phyloP scores from a whole-genome alignment of 1,284 basidiomycete genomes.

The Apiotrichum sp. region DNA sequence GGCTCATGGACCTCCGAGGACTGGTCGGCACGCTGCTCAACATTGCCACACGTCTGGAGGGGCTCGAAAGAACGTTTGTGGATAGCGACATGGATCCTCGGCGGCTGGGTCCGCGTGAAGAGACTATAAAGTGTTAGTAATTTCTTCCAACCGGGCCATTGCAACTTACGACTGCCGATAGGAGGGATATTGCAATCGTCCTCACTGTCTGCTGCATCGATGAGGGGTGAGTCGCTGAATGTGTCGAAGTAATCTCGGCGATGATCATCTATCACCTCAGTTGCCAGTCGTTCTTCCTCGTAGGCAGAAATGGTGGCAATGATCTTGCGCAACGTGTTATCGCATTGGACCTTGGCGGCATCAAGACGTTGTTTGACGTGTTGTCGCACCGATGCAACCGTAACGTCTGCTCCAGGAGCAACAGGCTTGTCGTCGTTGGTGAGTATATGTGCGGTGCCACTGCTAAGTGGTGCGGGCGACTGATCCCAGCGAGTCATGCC shows the following conservation, averaged over 20 bases:
- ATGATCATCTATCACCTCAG: conserved; percentile 20
- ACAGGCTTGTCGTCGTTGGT: conserved; percentile 20
- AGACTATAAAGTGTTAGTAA: conserved; percentile 5
- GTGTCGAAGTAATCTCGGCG: conserved; percentile 43
- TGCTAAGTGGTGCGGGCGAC: conserved; percentile 36
- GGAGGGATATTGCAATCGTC: conserved; percentile 21
- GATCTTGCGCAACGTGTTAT: conserved; percentile 87
- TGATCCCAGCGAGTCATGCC: conserved; percentile 40
- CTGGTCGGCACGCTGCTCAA: conserved; percentile 26
- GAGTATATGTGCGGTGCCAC: not conserved
- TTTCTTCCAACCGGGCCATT: too few species aligned
- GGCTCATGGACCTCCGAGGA: conserved; percentile 27
- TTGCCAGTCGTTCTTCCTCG: conserved; percentile 69
- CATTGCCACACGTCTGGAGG: conserved; percentile 24
- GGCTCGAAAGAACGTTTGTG: conserved; percentile 22
- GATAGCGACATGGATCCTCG: conserved; percentile 35
- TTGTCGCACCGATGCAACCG: conserved; percentile 69
- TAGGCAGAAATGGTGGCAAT: conserved; percentile 87
- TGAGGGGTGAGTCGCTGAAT: conserved; percentile 33
- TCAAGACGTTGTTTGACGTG: conserved; percentile 90
- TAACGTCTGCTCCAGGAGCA: conserved; percentile 38
- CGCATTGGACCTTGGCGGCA: conserved; percentile 90
- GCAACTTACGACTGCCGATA: conserved; percentile 10
- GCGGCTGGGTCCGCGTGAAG: conserved; percentile 34
- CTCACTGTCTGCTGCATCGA: conserved; percentile 36